Percentiles rank a stretch among this genome's conserved stretches.
Evolutionary conservation across 2,329 filamentous ascomycete species (phyloP).

Genomic region (Apiospora rasikravindrae): DNA sequence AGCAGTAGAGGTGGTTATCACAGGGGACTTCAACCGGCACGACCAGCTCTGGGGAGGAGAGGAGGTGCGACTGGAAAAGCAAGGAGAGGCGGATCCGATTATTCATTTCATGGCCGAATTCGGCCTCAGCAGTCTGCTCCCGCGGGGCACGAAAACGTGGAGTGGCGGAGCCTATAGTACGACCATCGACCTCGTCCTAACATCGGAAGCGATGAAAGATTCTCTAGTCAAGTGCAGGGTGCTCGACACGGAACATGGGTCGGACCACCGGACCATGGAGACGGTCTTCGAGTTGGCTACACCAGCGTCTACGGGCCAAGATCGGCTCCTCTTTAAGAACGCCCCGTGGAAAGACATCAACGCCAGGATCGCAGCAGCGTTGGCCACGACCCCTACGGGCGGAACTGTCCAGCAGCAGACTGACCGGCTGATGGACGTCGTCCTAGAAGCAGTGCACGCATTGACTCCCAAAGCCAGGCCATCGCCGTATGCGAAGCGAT

Average conservation of each 20-base stretch:
- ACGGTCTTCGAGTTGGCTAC: conserved; percentile 35
- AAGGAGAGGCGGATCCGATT: conserved; percentile 44
- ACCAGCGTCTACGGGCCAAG: conserved; percentile 19
- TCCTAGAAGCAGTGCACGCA: conserved; percentile 23
- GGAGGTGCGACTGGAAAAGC: conserved; percentile 40
- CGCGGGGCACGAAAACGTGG: conserved; percentile 42
- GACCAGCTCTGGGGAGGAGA: conserved; percentile 34
- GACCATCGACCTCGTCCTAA: conserved; percentile 35
- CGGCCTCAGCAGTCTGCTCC: conserved; percentile 40
- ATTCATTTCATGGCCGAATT: conserved; percentile 43
- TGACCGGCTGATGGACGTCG: background rate
- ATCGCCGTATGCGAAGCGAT: conserved; percentile 37
- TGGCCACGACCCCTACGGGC: conserved; percentile 7
- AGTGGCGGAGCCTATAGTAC: conserved; percentile 28
- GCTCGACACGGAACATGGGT: conserved; percentile 32
- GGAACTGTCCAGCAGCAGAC: conserved; percentile 2
- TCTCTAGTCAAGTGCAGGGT: conserved; percentile 24
- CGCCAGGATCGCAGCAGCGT: conserved; percentile 20
- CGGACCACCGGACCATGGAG: conserved; percentile 39
- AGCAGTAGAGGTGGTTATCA: conserved; percentile 2
- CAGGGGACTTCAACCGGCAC: conserved; percentile 32
- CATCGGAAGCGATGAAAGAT: conserved; percentile 28
- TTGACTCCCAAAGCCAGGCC: conserved; percentile 32
- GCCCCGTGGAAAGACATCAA: conserved; percentile 34
- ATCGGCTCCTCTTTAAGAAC: conserved; percentile 34